Conservation (phyloP, 2,329 filamentous ascomycete genomes). For the Xylaria hypoxylon region DNA sequence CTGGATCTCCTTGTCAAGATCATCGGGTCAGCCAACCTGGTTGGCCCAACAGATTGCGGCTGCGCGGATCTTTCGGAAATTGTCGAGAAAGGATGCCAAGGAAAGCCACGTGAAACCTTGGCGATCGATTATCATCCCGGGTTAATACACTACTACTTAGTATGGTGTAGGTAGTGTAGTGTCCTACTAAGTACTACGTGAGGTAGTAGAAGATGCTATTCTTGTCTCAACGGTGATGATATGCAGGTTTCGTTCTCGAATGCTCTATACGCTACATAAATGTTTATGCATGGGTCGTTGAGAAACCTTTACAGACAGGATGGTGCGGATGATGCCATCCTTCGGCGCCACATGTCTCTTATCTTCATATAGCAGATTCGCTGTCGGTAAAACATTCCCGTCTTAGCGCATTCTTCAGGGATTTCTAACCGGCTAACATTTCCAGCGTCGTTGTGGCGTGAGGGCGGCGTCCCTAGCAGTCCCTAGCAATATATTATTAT, state of each 20-base stretch:
- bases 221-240: slow-evolving; percentile 4
- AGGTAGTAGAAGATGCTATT: slow-evolving; percentile 18
- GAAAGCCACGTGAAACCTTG: slow-evolving; percentile 39
- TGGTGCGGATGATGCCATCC: slow-evolving; percentile 25
- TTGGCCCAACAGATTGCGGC: slow-evolving; percentile 19
- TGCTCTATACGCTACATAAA: slow-evolving; percentile 12
- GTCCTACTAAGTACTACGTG: background rate
- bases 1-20: slow-evolving; percentile 11
- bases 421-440: too few relatives aligned
- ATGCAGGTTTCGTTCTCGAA: slow-evolving; percentile 3
- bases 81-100: slow-evolving; percentile 18
- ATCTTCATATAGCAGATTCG: background rate
- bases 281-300: slow-evolving; percentile 36
- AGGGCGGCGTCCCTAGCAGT: too few relatives aligned
- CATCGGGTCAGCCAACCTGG: slow-evolving; percentile 2
- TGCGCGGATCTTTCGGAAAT: slow-evolving; percentile 39
- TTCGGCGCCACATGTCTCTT: slow-evolving; percentile 14
- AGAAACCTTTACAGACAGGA: slow-evolving; percentile 1
- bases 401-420: background rate
- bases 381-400: slow-evolving; percentile 23
- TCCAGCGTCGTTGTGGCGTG: too few relatives aligned
- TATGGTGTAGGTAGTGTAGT: background rate
- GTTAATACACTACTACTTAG: slow-evolving; percentile 1
- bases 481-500: too few relatives aligned
- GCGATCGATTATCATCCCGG: slow-evolving; percentile 17